phyloP scores from a whole-genome alignment of 1,139 yeast genomes.

The Candida glucosophila region DNA sequence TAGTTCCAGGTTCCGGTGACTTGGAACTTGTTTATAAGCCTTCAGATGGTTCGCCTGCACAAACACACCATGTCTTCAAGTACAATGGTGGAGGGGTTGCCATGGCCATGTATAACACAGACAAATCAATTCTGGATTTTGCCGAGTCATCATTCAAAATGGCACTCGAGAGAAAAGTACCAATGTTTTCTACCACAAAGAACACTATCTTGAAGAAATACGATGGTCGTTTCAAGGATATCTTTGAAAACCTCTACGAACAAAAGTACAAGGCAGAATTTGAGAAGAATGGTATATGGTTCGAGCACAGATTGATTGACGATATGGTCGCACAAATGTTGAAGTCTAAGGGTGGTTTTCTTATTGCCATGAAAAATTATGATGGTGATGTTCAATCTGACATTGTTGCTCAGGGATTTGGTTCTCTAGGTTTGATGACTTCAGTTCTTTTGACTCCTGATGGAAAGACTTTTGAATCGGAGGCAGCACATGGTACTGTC shows the following conservation, averaged over 20 bases:
- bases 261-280: conserved; percentile 58
- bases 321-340: conserved; percentile 99
- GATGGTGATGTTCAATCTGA: conserved; percentile 98
- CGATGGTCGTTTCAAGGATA: conserved; percentile 93
- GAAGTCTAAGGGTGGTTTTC: conserved; percentile 89
- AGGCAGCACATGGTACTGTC: conserved; percentile 97
- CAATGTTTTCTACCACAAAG: conserved; percentile 81
- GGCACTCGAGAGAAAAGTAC: conserved; percentile 70
- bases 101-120: conserved; percentile 91
- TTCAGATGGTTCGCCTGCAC: conserved; percentile 49
- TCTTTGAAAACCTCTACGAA: conserved; percentile 76
- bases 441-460: conserved; percentile 91
- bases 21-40: conserved; percentile 77
- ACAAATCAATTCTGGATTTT: conserved; percentile 79
- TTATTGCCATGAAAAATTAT: conserved; percentile 92
- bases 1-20: conserved; percentile 72
- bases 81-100: conserved; percentile 80
- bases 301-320: conserved; percentile 92
- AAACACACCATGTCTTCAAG: conserved; percentile 58
- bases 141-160: conserved; percentile 88
- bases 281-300: conserved; percentile 78
- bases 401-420: conserved; percentile 96
- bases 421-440: conserved; percentile 93
- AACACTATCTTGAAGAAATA: conserved; percentile 89
- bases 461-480: conserved; percentile 91